Evolutionary conservation across 2,329 filamentous ascomycete species (phyloP), one percentile per base, ranked within the genome.

Genomic region (Curvularia sp.): DNA sequence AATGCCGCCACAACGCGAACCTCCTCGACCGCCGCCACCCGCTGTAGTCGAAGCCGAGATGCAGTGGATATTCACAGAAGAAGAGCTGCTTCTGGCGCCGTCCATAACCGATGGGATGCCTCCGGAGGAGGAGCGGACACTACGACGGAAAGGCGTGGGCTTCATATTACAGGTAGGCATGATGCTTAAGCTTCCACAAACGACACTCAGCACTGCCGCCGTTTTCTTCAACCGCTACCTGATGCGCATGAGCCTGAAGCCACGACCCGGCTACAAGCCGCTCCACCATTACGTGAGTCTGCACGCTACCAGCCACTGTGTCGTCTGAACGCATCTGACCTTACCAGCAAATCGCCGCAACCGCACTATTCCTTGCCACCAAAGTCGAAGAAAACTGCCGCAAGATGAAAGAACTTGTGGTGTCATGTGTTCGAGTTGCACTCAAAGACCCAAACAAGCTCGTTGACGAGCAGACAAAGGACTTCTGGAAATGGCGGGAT

Each of bases 401-500:
- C 48, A 97, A 97, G 79, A 97, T 97, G 68, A 96, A 92, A 71
- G 93, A 97, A 65, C 84, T 99, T 59, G 94, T 99, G 65, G 89
- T 97, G 30, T 92, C 93, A 1, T 95, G 96, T 69, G 95, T 93
- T 59, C 92, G 94, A 65, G 92, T 97, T 19, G 95, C 94, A 27
- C 93, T 97, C 77, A 98, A 99, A 80, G 94, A 98, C 68, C 84
- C 92, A 1, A 91, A 92, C 69, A 86, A 97, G 58, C 83, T 94
- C 53, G 91, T 98, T 51, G 95, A 99, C 74, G 95, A 98, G 78
- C 93, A 98, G 77, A 96, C 91, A 67, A 98, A 97, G 73, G 95
- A 99, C 74, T 99, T 95, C 75, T 99, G 95, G 95, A 87, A 91
- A 71, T 99, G 95, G 95, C 87, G 93, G 60, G 95, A 99, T 74